phyloP scores from a whole-genome alignment of 1,284 basidiomycete genomes.

The Rhizopogon parksii region DNA sequence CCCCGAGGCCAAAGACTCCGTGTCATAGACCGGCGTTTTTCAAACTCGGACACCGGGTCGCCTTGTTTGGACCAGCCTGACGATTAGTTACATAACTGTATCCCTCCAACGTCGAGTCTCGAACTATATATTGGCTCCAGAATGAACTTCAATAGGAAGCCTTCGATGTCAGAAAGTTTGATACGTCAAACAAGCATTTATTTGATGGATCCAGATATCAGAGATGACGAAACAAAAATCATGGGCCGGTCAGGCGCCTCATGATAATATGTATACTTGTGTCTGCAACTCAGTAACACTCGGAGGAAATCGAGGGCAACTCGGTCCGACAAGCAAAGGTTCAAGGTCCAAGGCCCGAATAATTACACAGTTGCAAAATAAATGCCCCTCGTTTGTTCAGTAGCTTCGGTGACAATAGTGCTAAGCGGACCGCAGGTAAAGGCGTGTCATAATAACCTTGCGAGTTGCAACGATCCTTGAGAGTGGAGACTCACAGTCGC shows the following conservation, averaged over 20 bases:
- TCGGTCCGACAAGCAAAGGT: too few species aligned
- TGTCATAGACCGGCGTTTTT: conserved; percentile 17
- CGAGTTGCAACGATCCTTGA: not conserved
- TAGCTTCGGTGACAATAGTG: conserved; percentile 26
- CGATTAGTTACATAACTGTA: conserved; percentile 1
- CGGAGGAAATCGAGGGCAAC: too few species aligned
- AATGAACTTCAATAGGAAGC: too few species aligned
- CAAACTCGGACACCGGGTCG: not conserved
- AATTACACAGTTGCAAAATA: too few species aligned
- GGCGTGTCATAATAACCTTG: conserved; percentile 12
- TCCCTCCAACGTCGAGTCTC: not conserved
- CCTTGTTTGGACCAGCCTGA: not conserved
- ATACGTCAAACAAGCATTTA: too few species aligned
- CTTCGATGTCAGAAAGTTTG: too few species aligned
- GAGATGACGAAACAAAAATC: too few species aligned
- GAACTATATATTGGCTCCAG: not conserved
- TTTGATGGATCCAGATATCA: too few species aligned
- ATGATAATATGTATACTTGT: too few species aligned
- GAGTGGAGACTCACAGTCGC: not conserved
- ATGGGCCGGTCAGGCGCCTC: too few species aligned
- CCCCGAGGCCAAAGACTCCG: conserved; percentile 36
- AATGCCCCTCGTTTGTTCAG: conserved; percentile 12
- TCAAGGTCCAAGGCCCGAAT: too few species aligned
- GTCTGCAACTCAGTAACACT: too few species aligned
- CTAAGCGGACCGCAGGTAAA: conserved; percentile 26